These are phyloP conservation scores for Penicillium sp. DNA, from an alignment of 2,329 filamentous ascomycete genomes.

Conservation along the genomic window DNA sequence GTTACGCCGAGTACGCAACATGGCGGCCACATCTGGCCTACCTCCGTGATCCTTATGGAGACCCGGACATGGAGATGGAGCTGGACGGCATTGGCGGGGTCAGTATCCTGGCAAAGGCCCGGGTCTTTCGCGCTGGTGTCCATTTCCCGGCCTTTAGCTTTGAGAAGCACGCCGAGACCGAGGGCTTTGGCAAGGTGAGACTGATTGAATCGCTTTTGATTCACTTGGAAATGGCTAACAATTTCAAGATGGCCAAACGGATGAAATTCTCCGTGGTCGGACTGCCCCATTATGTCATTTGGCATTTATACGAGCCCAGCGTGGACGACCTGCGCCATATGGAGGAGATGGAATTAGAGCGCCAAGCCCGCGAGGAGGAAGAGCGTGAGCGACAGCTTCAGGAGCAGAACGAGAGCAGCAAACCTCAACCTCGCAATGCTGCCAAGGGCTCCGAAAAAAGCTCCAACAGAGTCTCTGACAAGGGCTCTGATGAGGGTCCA, in stretches of 20 bases:
- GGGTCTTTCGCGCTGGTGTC: constrained; percentile 90
- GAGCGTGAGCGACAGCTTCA: constrained; percentile 73
- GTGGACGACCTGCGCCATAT: constrained; percentile 96
- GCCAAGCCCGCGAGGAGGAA: constrained; percentile 75
- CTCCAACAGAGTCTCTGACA: constrained; percentile 16
- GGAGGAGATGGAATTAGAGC: constrained; percentile 96
- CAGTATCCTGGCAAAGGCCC: constrained; percentile 93
- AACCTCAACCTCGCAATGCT: constrained; percentile 54
- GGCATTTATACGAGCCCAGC: constrained; percentile 99
- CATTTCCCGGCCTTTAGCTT: constrained; percentile 99
- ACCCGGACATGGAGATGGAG: constrained; percentile 99
- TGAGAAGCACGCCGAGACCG: constrained; percentile 96
- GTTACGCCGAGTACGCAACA: constrained; percentile 97
- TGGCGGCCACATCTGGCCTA: constrained; percentile 98
- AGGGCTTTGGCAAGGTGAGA: constrained; percentile 93
- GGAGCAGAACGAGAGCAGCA: constrained; percentile 74
- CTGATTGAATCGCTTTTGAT: neutral
- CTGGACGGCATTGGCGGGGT: constrained; percentile 97
- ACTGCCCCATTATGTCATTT: constrained; percentile 95
- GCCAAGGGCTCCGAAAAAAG: constrained; percentile 19
- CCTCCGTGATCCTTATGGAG: constrained; percentile 91
- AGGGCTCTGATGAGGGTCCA: constrained; percentile 27
- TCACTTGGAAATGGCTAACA: constrained; percentile 18
- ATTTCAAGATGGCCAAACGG: constrained; percentile 84
- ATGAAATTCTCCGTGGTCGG: constrained; percentile 97